These are phyloP conservation scores for Phialemoniopsis sp. DNA, from an alignment of 2,329 filamentous ascomycete species.

Conservation along the genomic window DNA sequence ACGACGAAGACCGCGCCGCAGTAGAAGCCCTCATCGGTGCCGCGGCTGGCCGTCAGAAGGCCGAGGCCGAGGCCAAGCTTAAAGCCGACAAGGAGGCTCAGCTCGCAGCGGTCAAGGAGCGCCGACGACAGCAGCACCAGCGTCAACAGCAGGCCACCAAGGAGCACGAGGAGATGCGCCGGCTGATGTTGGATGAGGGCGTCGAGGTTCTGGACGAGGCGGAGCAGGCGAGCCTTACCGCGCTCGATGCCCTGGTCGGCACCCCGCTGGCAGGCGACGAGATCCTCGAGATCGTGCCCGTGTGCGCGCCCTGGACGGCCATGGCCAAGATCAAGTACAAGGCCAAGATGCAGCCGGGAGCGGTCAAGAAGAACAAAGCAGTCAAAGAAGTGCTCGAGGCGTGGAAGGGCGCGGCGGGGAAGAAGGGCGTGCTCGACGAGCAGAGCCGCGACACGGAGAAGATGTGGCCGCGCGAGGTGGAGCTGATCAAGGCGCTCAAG, in stretches of 20 bases:
- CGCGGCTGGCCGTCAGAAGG: conserved; percentile 60
- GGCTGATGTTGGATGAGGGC: conserved; percentile 54
- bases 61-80: conserved; percentile 62
- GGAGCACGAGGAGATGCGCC: conserved; percentile 69
- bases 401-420: conserved; percentile 65
- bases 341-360: conserved; percentile 86
- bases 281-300: conserved; percentile 61
- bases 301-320: conserved; percentile 63
- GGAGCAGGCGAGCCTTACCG: conserved; percentile 37
- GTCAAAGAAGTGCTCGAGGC: conserved; percentile 83
- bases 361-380: conserved; percentile 90
- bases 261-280: conserved; percentile 78
- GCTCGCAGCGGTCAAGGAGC: conserved; percentile 64
- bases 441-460: conserved; percentile 60
- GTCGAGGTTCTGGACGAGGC: conserved; percentile 55
- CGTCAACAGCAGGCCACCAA: conserved; percentile 71
- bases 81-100: conserved; percentile 70
- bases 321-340: conserved; percentile 81
- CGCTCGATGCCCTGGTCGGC: conserved; percentile 71
- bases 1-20: conserved; percentile 84
- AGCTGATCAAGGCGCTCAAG: conserved; percentile 76
- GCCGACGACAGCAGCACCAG: conserved; percentile 76
- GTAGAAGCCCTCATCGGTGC: conserved; percentile 87
- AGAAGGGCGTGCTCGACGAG: conserved; percentile 59
- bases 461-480: conserved; percentile 83